phyloP scores from a whole-genome alignment of 73 alveolate genomes.

The Paramecium sonneborni region DNA sequence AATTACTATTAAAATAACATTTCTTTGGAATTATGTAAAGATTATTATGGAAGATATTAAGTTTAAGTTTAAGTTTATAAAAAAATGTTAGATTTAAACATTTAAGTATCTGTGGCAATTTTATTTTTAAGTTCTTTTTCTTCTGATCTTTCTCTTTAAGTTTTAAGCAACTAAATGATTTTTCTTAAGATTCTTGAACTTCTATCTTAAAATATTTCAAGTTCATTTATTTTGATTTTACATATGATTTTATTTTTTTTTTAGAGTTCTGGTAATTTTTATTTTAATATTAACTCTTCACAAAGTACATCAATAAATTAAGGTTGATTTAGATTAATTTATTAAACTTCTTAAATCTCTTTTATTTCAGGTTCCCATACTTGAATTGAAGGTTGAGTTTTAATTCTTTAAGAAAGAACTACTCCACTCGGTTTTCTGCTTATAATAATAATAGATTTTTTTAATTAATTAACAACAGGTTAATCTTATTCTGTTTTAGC shows the following conservation, averaged over 20 bases:
- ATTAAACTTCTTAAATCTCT: neutral
- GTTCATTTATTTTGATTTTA: neutral
- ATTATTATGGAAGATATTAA: neutral
- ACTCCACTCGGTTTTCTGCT: constrained; percentile 4
- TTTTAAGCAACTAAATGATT: neutral
- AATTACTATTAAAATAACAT: neutral
- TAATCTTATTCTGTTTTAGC: neutral
- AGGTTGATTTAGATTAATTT: neutral
- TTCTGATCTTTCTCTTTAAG: neutral
- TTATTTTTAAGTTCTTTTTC: neutral
- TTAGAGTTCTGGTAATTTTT: neutral
- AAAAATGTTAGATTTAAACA: neutral
- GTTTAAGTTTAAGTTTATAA: neutral
- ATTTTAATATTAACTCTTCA: neutral
- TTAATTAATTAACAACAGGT: neutral
- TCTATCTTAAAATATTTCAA: neutral
- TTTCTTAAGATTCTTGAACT: constrained; percentile 1
- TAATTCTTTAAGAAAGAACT: neutral
- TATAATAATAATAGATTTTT: neutral
- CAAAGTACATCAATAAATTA: neutral
- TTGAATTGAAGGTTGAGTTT: neutral
- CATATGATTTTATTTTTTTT: neutral
- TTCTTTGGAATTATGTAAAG: neutral
- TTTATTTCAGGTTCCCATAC: constrained; percentile 35
- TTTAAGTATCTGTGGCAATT: neutral